Conservation (phyloP, 2,329 filamentous ascomycete genomes). For the Ophiostoma sp. region DNA sequence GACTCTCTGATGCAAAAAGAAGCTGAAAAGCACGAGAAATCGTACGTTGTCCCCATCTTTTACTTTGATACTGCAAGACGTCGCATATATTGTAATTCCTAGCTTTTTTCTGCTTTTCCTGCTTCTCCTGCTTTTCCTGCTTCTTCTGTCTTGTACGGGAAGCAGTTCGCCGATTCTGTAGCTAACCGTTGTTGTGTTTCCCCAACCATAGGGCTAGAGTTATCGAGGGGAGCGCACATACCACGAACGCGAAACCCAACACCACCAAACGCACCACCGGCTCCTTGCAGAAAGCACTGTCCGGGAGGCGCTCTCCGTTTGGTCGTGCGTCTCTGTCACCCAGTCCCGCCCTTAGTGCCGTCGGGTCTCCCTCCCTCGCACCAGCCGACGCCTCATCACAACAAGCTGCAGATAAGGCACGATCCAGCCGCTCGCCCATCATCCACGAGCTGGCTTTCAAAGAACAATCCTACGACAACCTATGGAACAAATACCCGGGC, state of each 20-base stretch:
- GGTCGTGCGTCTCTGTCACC: constrained; percentile 29
- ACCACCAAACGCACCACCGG: constrained; percentile 26
- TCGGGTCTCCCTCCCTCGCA: constrained; percentile 49
- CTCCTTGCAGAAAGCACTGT: constrained; percentile 26
- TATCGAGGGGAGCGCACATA: constrained; percentile 31
- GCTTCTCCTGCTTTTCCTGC: background rate
- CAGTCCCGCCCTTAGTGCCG: constrained; percentile 52
- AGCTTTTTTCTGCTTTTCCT: background rate
- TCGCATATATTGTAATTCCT: background rate
- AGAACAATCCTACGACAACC: constrained; percentile 45
- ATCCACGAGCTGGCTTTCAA: constrained; percentile 57
- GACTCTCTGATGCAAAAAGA: constrained; percentile 41
- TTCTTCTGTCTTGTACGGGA: background rate
- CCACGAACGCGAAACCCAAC: constrained; percentile 20
- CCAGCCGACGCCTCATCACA: constrained; percentile 48
- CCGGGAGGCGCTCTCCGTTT: constrained; percentile 26
- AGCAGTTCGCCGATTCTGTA: constrained; percentile 21
- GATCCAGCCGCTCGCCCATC: constrained; percentile 43
- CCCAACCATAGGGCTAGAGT: constrained; percentile 36
- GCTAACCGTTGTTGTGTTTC: constrained; percentile 22
- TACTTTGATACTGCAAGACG: background rate
- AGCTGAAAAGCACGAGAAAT: constrained; percentile 42
- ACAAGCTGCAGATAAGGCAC: constrained; percentile 46
- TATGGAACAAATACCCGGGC: constrained; percentile 47
- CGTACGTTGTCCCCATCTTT: constrained; percentile 34